These are phyloP conservation scores for Leucoagaricus sp. DNA, from an alignment of 1,284 basidiomycete species.

Conservation along the genomic window DNA sequence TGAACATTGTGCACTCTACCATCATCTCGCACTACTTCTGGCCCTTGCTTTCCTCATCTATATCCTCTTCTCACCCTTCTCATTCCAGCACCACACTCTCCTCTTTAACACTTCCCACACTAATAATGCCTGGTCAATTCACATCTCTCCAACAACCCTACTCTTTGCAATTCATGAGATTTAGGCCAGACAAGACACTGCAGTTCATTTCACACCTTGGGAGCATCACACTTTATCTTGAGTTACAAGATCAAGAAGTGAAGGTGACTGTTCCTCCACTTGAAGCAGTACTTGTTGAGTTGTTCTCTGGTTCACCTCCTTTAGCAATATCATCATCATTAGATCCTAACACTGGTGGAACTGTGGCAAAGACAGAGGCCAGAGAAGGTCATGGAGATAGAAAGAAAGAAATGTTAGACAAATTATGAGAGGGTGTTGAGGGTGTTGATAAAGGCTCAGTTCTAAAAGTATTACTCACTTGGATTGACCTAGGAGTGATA, in stretches of 20 bases:
- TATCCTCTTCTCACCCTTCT: neutral
- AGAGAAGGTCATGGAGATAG: neutral
- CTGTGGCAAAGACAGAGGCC: neutral
- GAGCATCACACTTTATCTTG: conserved; percentile 75
- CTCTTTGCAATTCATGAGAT: conserved; percentile 70
- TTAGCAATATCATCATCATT: too few relatives aligned
- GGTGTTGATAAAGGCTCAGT: conserved; percentile 63
- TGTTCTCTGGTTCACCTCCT: conserved; percentile 47
- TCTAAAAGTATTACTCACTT: conserved; percentile 76
- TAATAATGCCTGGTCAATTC: conserved; percentile 82
- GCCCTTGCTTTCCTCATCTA: conserved; percentile 62
- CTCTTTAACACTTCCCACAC: neutral
- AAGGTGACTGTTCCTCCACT: conserved; percentile 81
- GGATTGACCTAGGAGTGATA: conserved; percentile 82
- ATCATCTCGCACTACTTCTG: conserved; percentile 94
- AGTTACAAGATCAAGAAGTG: conserved; percentile 78
- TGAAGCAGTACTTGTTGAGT: conserved; percentile 87
- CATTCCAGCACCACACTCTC: too few relatives aligned
- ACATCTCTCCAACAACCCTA: conserved; percentile 79
- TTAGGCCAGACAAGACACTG: conserved; percentile 90
- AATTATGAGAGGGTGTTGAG: conserved; percentile 64
- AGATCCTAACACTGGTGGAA: too few relatives aligned
- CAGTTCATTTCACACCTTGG: conserved; percentile 88
- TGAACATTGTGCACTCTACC: conserved; percentile 77
- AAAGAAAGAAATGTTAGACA: conserved; percentile 59